Evolutionary conservation across 306 rosid genomes (phyloP).

Genomic region (Crotalaria pallida): DNA sequence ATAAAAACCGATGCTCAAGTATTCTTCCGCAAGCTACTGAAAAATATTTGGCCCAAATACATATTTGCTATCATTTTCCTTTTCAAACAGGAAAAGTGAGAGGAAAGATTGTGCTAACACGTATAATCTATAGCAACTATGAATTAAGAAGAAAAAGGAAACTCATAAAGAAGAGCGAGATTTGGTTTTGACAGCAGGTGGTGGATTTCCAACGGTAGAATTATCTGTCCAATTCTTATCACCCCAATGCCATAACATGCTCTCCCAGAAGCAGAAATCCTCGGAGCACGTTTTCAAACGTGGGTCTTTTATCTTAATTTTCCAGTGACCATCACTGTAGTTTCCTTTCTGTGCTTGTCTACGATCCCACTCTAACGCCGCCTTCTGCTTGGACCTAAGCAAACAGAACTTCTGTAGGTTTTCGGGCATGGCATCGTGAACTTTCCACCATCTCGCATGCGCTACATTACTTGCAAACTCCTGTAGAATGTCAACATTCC

Average conservation of each 20-base stretch:
- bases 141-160: background rate
- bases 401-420: slow-evolving; percentile 67
- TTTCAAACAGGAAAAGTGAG: background rate
- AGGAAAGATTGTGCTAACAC: background rate
- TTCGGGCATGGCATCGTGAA: slow-evolving; percentile 74
- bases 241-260: slow-evolving; percentile 85
- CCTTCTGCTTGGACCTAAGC: slow-evolving; percentile 81
- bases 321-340: slow-evolving; percentile 79
- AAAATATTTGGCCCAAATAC: background rate
- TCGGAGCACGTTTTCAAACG: slow-evolving; percentile 61
- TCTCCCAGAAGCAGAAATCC: slow-evolving; percentile 84
- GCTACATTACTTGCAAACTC: slow-evolving; percentile 82
- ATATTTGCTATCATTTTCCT: slow-evolving; percentile 2
- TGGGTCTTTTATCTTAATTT: slow-evolving; percentile 57
- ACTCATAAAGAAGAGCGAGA: slow-evolving; percentile 37
- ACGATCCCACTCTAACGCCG: slow-evolving; percentile 80
- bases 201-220: slow-evolving; percentile 35
- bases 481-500: slow-evolving; percentile 69
- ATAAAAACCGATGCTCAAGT: background rate
- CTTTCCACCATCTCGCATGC: slow-evolving; percentile 83
- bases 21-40: background rate
- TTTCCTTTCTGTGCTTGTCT: slow-evolving; percentile 74
- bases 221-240: slow-evolving; percentile 77
- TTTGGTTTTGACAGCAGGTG: slow-evolving; percentile 29
- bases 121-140: background rate